Evolutionary conservation across 225 moss, liverwort and hornwort genomes (phyloP).

Genomic region (Polytrichum commune): DNA sequence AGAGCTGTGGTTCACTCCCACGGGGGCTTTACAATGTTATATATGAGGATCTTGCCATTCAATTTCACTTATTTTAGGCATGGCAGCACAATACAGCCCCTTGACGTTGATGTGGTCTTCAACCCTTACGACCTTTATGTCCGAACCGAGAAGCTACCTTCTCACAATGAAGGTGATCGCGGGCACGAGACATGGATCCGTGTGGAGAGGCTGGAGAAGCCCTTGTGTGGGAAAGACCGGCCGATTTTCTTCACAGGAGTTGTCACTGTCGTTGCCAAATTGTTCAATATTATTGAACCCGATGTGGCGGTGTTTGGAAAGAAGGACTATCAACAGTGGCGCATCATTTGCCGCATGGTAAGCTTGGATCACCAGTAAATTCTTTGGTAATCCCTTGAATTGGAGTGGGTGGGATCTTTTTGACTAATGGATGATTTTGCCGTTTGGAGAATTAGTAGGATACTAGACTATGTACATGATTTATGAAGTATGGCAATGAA

Average conservation of each 20-base stretch:
- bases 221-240: constrained; percentile 75
- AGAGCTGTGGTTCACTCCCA: too few species aligned
- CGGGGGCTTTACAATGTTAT: too few species aligned
- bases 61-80: too few species aligned
- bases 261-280: constrained; percentile 75
- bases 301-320: constrained; percentile 89
- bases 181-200: constrained; percentile 91
- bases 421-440: too few species aligned
- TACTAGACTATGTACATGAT: too few species aligned
- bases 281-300: constrained; percentile 88
- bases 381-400: too few species aligned
- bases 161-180: constrained; percentile 23
- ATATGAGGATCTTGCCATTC: too few species aligned
- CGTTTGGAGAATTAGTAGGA: too few species aligned
- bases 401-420: too few species aligned
- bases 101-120: constrained; percentile 76
- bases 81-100: constrained; percentile 36
- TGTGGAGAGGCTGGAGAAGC: constrained; percentile 78
- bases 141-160: constrained; percentile 25
- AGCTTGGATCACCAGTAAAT: neutral
- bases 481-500: too few species aligned
- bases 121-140: constrained; percentile 77
- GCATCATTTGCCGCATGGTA: constrained; percentile 81
- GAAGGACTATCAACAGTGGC: constrained; percentile 97
- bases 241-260: constrained; percentile 87